Base-by-base conservation (phyloP, 371 early-diverging fungal genomes). In the Rhizopus arrhizus region DNA sequence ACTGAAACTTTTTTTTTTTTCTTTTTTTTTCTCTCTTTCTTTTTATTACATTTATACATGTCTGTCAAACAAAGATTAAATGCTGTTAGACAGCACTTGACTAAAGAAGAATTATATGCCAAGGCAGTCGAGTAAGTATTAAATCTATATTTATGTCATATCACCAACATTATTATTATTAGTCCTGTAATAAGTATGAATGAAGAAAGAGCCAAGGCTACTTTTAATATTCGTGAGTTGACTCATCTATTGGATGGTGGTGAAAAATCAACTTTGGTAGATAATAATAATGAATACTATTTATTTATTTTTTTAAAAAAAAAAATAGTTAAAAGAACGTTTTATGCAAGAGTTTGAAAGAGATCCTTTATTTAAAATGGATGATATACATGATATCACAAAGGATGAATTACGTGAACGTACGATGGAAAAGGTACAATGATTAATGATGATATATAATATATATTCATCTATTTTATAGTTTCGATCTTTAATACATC, bases 271-370 rank as follows among this genome's bases (percentile, higher is more conserved):
- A 90, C 94, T 3, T 66, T 66, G 68, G 85, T 85, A 68, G 40
- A 43, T 22, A 49, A 49, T 22, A 28, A 16, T 36, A 43, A 38
- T 29, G n/a, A n/a, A 33, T 16, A 10, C 29, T 48, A 16, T 49
- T 28, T 31, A n/a, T 42, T 15, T 61, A 29, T 22, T 15, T 48
- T 29, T 28, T 5, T 15, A 38, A 7, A 38, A 28, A 48, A 13
- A 2, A 15, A n/a, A 28, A 15, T 74, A 86, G 87, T 73, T 89
- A 59, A 87, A 89, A 69, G 91, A 93, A 69, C 82, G 79, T 64
- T 84, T 95, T 72, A 90, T 93, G 90, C 78, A 89, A 52, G 90
- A 93, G 68, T 81, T 95, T 32, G 94, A 95, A 80, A 86, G 95
- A 50, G 95, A 95, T 69, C 95, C 92, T 48, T 79, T 87, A 33